A percentile compares a stretch with the other conserved stretches of the same genome.
These are phyloP conservation scores for Mucor saturninus DNA, from an alignment of 371 early-diverging fungal genomes.

Conservation along the genomic window DNA sequence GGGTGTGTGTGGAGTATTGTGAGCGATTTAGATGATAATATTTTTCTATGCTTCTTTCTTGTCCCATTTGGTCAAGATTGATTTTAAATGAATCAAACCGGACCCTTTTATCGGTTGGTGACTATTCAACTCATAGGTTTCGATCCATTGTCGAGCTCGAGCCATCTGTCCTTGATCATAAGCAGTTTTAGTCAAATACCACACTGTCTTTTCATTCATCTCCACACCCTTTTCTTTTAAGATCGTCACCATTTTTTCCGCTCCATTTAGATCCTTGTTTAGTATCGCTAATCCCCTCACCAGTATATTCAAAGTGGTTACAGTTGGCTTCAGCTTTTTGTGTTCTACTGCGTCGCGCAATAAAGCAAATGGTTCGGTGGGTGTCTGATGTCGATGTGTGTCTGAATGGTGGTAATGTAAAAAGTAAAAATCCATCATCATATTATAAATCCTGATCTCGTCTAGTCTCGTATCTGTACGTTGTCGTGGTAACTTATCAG, in stretches of 20 bases:
- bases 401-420: conserved; percentile 31
- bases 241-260: conserved; percentile 32
- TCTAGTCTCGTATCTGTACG: conserved; percentile 8
- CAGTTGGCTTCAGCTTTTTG: conserved; percentile 26
- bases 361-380: conserved; percentile 24
- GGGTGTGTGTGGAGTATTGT: no score
- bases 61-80: conserved; percentile 9
- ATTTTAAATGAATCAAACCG: conserved; percentile 22
- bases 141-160: conserved; percentile 35
- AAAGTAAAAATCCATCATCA: conserved; percentile 54
- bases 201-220: conserved; percentile 42
- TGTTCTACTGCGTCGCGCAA: conserved; percentile 31
- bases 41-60: not conserved
- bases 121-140: conserved; percentile 24
- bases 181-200: conserved; percentile 37
- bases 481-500: conserved; percentile 10
- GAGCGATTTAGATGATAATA: no score
- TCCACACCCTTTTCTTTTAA: conserved; percentile 26
- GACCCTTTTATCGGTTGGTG: conserved; percentile 14
- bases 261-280: conserved; percentile 35
- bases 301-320: conserved; percentile 46
- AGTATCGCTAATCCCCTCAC: conserved; percentile 43
- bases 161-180: conserved; percentile 19
- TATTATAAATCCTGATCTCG: conserved; percentile 38
- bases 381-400: conserved; percentile 12